Percentiles rank a stretch among this genome's conserved stretches.
Conservation (phyloP, 2,329 filamentous ascomycete genomes). For the Stagonosporopsis rhizophila region DNA sequence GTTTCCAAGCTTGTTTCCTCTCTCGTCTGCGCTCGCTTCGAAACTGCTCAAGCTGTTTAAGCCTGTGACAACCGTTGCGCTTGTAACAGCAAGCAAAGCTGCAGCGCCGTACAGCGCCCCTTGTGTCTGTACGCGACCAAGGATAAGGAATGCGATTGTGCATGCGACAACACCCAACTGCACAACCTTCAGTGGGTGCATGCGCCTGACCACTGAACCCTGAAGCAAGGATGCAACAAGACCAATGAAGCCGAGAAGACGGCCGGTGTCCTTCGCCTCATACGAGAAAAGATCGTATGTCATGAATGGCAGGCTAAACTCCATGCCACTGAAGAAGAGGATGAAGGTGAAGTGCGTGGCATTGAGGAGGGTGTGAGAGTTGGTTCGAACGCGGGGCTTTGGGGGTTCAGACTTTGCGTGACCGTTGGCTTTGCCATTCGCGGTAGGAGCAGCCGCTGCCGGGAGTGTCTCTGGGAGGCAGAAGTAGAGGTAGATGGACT, state of each 20-base stretch:
- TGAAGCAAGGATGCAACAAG: constrained; percentile 92
- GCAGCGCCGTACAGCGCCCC: constrained; percentile 80
- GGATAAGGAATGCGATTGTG: constrained; percentile 78
- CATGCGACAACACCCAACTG: constrained; percentile 80
- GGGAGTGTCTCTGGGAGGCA: constrained; percentile 87
- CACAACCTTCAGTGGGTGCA: constrained; percentile 81
- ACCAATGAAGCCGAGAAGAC: constrained; percentile 87
- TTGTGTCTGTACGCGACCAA: constrained; percentile 73
- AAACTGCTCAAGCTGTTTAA: constrained; percentile 92
- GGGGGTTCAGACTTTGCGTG: constrained; percentile 28
- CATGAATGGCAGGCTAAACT: constrained; percentile 97
- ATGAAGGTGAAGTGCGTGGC: constrained; percentile 88
- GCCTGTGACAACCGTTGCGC: constrained; percentile 92
- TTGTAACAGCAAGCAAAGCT: constrained; percentile 84
- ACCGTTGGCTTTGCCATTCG: constrained; percentile 29
- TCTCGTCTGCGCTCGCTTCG: constrained; percentile 79
- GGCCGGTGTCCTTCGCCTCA: constrained; percentile 78
- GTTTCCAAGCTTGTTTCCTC: constrained; percentile 85
- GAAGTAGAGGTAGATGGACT: constrained; percentile 87
- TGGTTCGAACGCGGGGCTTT: constrained; percentile 64
- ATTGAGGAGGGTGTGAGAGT: constrained; percentile 84
- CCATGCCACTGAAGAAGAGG: constrained; percentile 97
- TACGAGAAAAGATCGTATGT: constrained; percentile 93
- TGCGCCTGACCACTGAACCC: constrained; percentile 84
- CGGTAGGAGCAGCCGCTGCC: constrained; percentile 37